Conservation (phyloP, 352 stramenopile species). For the Plasmopara viticola region DNA sequence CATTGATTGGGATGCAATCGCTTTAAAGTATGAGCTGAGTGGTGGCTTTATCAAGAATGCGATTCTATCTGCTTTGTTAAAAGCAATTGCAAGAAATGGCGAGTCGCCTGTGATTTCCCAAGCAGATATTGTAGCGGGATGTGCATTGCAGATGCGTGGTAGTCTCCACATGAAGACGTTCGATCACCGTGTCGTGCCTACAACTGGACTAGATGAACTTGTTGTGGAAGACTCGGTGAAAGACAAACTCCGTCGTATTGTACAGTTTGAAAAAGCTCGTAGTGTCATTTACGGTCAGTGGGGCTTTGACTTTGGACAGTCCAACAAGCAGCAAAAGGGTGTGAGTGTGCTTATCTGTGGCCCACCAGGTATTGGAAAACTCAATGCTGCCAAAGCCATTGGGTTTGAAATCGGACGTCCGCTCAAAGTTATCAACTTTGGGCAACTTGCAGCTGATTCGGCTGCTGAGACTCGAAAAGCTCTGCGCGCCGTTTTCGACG, state of each 20-base stretch:
- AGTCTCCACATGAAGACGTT: slow-evolving; percentile 88
- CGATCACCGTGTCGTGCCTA: slow-evolving; percentile 78
- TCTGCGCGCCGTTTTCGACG: slow-evolving; percentile 76
- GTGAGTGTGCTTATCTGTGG: slow-evolving; percentile 70
- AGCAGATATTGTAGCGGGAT: slow-evolving; percentile 71
- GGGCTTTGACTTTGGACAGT: slow-evolving; percentile 78
- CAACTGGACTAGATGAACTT: slow-evolving; percentile 61
- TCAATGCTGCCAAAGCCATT: slow-evolving; percentile 67
- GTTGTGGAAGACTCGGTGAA: slow-evolving; percentile 66
- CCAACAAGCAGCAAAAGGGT: slow-evolving; percentile 81
- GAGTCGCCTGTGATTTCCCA: slow-evolving; percentile 64
- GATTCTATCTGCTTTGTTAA: slow-evolving; percentile 77
- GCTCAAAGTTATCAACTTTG: slow-evolving; percentile 78
- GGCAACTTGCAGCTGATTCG: slow-evolving; percentile 71
- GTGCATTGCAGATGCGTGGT: slow-evolving; percentile 81
- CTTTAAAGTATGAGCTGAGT: slow-evolving; percentile 84
- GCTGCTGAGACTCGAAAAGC: slow-evolving; percentile 66
- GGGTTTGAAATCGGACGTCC: slow-evolving; percentile 79
- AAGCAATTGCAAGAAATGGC: slow-evolving; percentile 56
- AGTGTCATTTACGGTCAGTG: slow-evolving; percentile 84
- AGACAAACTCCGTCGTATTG: slow-evolving; percentile 55
- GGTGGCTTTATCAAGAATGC: slow-evolving; percentile 90
- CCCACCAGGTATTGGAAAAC: slow-evolving; percentile 67
- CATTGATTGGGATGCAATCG: slow-evolving; percentile 81
- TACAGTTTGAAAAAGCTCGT: slow-evolving; percentile 80